These are phyloP conservation scores for Neurospora cerealis DNA, from an alignment of 495 filamentous ascomycete species.

Conservation along the genomic window DNA sequence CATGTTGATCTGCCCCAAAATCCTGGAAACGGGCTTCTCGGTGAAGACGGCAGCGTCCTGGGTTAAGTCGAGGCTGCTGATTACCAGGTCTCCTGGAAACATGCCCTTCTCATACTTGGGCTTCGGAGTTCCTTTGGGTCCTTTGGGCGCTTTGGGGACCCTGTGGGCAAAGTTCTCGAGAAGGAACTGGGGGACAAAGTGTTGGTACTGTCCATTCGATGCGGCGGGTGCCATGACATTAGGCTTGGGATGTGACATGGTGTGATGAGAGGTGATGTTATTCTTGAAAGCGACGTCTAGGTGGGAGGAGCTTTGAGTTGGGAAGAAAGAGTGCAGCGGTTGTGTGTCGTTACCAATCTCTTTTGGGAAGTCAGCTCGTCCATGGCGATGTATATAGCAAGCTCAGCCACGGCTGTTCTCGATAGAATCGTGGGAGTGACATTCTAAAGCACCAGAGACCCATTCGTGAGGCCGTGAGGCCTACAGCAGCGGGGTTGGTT, in stretches of 20 bases:
- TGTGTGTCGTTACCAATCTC: not conserved
- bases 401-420: not conserved
- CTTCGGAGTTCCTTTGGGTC: not conserved
- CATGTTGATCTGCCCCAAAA: slow-evolving; percentile 34
- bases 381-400: not conserved
- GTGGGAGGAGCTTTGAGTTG: not conserved
- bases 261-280: not conserved
- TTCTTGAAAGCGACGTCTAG: not conserved
- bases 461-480: not conserved
- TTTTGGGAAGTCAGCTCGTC: not conserved
- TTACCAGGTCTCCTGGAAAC: slow-evolving; percentile 14
- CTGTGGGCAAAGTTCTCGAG: slow-evolving; percentile 32
- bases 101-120: slow-evolving; percentile 12
- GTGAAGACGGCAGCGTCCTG: slow-evolving; percentile 14
- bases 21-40: slow-evolving; percentile 24
- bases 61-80: slow-evolving; percentile 14
- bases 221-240: not conserved
- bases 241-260: not conserved
- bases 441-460: not conserved
- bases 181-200: slow-evolving; percentile 40
- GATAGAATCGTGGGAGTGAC: not conserved
- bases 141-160: not conserved
- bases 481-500: not conserved
- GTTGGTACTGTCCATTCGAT: slow-evolving; percentile 29
- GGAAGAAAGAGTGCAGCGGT: not conserved